These are phyloP conservation scores for Hortiboletus rubellus DNA, from an alignment of 1,284 basidiomycete genomes.

Conservation along the genomic window DNA sequence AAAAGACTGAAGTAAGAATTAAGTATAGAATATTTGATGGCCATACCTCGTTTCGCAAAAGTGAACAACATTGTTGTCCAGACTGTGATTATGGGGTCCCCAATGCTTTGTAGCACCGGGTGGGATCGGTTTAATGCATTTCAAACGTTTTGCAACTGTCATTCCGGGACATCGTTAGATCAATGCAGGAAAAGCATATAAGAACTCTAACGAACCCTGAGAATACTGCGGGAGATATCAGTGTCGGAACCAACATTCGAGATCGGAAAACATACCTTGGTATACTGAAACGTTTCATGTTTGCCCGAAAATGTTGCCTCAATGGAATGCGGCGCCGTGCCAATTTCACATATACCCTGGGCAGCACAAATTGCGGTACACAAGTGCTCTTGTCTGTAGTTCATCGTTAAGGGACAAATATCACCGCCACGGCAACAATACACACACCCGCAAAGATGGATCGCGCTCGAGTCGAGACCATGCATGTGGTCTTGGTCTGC, in stretches of 20 bases:
- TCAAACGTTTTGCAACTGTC: conserved; percentile 47
- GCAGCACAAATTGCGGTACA: conserved; percentile 46
- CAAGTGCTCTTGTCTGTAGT: conserved; percentile 47
- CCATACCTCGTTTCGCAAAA: conserved; percentile 51
- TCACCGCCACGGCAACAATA: not conserved
- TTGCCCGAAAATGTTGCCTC: conserved; percentile 54
- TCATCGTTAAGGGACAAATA: not conserved
- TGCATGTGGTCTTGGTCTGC: conserved; percentile 52
- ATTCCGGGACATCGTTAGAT: not conserved
- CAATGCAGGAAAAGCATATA: not conserved
- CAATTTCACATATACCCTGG: conserved; percentile 56
- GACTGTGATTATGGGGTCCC: conserved; percentile 51
- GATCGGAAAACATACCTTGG: conserved; percentile 38
- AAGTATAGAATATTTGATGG: not conserved
- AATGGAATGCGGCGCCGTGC: conserved; percentile 55
- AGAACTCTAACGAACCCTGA: conserved; percentile 19
- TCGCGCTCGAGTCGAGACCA: conserved; percentile 38
- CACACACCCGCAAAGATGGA: conserved; percentile 56
- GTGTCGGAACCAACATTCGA: not conserved
- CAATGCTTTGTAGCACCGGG: conserved; percentile 42
- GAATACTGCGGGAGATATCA: conserved; percentile 20
- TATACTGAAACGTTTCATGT: conserved; percentile 50
- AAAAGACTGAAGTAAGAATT: not conserved
- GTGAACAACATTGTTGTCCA: conserved; percentile 44
- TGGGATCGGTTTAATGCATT: conserved; percentile 48